Evolutionary conservation across 2,329 filamentous ascomycete species (phyloP), one percentile per base, ranked within the genome.

Genomic region (Aspergillus viridinutans): DNA sequence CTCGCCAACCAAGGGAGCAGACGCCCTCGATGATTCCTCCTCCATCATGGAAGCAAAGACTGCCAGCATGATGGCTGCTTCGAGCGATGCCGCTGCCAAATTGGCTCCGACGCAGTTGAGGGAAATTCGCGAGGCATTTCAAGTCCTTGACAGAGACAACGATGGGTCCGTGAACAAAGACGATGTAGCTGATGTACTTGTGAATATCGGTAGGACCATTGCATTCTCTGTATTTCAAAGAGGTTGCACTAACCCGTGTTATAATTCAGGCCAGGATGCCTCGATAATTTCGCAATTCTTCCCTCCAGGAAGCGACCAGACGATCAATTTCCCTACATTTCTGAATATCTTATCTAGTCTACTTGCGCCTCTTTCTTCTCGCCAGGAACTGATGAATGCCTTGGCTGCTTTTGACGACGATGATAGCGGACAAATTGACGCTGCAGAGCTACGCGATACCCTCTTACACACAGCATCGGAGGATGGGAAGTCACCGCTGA

Each of bases 371-470:
- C 80, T 97, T 20, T 95, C 90, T 0, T 87, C 90, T 0, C 84
- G 86, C 23, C 83, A 85, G 17, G 94, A 99, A 70, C 82, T 99
- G 9, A 79, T 91, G 21, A 93, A 92, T 1, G 94, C 94, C 0
- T 93, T 99, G 64, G 91, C 91, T 2, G 94, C 94, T 0, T 97
- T 97, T 70, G 94, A 99, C 69, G 90, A 96, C 60, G 92, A 96
- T 61, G 94, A 99, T 71, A 94, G 90, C 67, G 94, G 94, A 3
- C 92, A 97, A 74, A 86, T 97, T 42, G 92, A 97, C 69, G 77
- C 96, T 21, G 83, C 78, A 0, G 91, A 96, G 73, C 76, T 99
- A 60, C 85, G 89, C 49, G 90, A 94, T 64, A 91, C 93, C 0
- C 74, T 99, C 48, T 75, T 97, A 43, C 84, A 92, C 63, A 96